Evolutionary conservation across 805 yeast genomes (phyloP).

Genomic region (Zygotorulaspora florentina): DNA sequence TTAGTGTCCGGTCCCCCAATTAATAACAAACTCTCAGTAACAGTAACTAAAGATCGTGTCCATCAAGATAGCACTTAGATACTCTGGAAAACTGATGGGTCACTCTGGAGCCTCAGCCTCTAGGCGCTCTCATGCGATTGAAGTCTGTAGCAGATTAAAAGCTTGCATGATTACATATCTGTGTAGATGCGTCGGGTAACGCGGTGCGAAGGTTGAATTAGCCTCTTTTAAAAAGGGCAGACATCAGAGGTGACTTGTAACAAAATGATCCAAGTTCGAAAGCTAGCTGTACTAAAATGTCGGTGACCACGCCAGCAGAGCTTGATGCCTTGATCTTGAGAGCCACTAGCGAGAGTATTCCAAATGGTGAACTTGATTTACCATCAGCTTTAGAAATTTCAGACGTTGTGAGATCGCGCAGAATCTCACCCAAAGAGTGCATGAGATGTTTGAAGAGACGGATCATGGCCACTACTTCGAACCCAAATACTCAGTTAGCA

Average conservation of each 20-base stretch:
- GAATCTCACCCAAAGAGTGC: constrained; percentile 72
- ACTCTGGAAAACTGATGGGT: too few species aligned
- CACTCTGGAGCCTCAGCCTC: too few species aligned
- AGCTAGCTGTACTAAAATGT: constrained; percentile 11
- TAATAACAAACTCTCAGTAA: too few species aligned
- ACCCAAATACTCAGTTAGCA: constrained; percentile 77
- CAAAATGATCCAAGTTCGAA: neutral
- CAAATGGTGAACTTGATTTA: constrained; percentile 83
- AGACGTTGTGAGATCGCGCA: constrained; percentile 78
- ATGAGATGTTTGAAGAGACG: constrained; percentile 81
- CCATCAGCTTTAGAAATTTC: constrained; percentile 76
- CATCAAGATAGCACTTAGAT: too few species aligned
- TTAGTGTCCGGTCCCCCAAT: too few species aligned
- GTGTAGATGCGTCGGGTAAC: too few species aligned
- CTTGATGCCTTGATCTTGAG: constrained; percentile 62
- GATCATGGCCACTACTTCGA: constrained; percentile 49
- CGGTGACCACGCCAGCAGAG: constrained; percentile 31
- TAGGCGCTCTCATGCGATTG: too few species aligned
- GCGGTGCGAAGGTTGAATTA: too few species aligned
- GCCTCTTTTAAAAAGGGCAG: too few species aligned
- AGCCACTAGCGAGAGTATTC: constrained; percentile 87
- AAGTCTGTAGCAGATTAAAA: too few species aligned
- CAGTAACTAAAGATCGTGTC: too few species aligned
- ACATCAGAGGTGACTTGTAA: neutral
- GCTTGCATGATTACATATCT: too few species aligned